Conservation (phyloP, 1,284 basidiomycete genomes). For the Malassezia yamatoensis region DNA sequence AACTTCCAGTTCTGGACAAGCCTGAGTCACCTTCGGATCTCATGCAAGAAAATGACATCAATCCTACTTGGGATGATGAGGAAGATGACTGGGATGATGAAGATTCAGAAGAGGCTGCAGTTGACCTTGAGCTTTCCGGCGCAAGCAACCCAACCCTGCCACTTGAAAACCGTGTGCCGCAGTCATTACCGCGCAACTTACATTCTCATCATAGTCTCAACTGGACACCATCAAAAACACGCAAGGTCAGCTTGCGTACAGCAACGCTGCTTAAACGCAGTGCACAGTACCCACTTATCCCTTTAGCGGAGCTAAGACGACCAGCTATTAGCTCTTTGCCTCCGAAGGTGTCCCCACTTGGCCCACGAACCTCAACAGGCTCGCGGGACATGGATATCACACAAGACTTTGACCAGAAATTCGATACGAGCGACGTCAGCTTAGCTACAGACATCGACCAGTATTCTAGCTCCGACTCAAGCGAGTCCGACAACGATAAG, state of each 20-base stretch:
- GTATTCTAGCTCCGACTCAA: too few species aligned
- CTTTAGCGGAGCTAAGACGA: neutral
- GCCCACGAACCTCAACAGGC: neutral
- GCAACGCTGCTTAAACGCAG: conserved; percentile 16
- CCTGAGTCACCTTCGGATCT: too few species aligned
- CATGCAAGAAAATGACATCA: too few species aligned
- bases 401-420: neutral
- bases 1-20: too few species aligned
- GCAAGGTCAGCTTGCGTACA: conserved; percentile 15
- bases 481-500: too few species aligned
- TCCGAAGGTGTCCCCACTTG: neutral
- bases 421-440: too few species aligned
- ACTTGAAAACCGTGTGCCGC: neutral
- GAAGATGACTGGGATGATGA: too few species aligned
- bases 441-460: too few species aligned
- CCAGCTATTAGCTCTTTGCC: neutral
- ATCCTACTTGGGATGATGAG: too few species aligned
- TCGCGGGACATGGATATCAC: conserved; percentile 15
- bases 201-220: neutral
- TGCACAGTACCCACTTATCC: conserved; percentile 9
- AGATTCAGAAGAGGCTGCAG: too few species aligned
- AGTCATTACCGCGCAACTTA: neutral
- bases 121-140: too few species aligned
- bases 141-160: neutral
- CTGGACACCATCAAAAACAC: conserved; percentile 12